phyloP scores from a whole-genome alignment of 2,329 filamentous ascomycete species.

The Taxawa tesnikishii region DNA sequence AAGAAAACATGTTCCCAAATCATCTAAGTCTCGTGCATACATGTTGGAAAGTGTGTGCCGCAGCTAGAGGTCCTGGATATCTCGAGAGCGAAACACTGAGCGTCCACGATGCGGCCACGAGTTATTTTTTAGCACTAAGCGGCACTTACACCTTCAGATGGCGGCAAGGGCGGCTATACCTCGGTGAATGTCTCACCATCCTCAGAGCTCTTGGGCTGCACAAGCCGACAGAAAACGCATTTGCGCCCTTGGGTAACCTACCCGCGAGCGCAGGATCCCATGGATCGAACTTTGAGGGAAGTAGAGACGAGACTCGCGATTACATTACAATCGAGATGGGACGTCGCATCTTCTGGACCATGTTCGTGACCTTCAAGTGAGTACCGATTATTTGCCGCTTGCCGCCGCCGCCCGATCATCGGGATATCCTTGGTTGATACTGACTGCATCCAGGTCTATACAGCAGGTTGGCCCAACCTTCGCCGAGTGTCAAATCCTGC shows the following conservation, averaged over 20 bases:
- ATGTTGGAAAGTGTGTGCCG: slow-evolving; percentile 57
- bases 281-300: slow-evolving; percentile 22
- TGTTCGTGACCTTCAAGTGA: slow-evolving; percentile 56
- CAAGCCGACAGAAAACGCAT: slow-evolving; percentile 36
- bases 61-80: slow-evolving; percentile 50
- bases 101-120: slow-evolving; percentile 55
- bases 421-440: not conserved
- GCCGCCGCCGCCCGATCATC: no score
- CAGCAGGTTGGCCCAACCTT: slow-evolving; percentile 63
- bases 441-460: slow-evolving; percentile 45
- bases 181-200: slow-evolving; percentile 60
- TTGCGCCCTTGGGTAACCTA: slow-evolving; percentile 23
- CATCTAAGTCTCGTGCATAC: slow-evolving; percentile 58
- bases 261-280: slow-evolving; percentile 22
- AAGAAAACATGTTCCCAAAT: slow-evolving; percentile 53
- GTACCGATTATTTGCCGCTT: slow-evolving; percentile 3
- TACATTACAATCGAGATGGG: slow-evolving; percentile 41
- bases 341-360: slow-evolving; percentile 64
- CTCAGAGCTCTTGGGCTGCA: slow-evolving; percentile 55
- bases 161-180: slow-evolving; percentile 56
- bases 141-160: slow-evolving; percentile 57
- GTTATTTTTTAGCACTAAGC: slow-evolving; percentile 60
- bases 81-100: slow-evolving; percentile 42
- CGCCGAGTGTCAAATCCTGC: slow-evolving; percentile 61
- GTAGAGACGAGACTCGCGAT: slow-evolving; percentile 25